Base-by-base conservation (phyloP, 1,284 basidiomycete species). In the Trichosporon sp. region DNA sequence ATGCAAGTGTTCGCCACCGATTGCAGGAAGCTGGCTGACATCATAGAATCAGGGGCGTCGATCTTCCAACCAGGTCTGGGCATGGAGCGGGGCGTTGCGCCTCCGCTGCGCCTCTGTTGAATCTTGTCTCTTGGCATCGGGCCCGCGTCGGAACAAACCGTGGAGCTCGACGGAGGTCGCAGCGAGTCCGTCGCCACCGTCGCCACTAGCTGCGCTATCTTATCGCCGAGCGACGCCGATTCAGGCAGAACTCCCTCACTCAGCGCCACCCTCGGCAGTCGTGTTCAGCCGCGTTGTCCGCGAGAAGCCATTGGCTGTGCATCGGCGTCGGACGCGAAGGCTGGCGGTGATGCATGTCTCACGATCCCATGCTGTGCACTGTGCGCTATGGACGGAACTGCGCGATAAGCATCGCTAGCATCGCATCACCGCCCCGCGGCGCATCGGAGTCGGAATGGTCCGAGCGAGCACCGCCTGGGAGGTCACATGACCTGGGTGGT, bases 41-140 rank as follows among this genome's bases (percentile, higher is more conserved):
- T 54, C 51, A 54, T 54, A 21, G 51, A 54, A 54, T 54, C 51
- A 54, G 51, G 51, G 51, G 51, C 51, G 51, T 54, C 51, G 51
- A 54, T 54, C 51, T 16, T 54, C 51, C 51, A 54, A 54, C 51
- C 21, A 1, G 51, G 51, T 19, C 51, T 54, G 51, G 51, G 51
- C 16, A 48, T 19, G 19, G 21, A 21, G 19, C 16, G 7, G 19
- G 51, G 19, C 19, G n/a, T 54, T 46, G 43, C 16, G 43, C 43
- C 14, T n/a, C 16, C 43, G 40, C 40, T 11, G 40, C 40, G 37
- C 37, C 37, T 10, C 37, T 38, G 37, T 38, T 10, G 7, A 38
- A 38, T 46, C 26, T 26, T 26, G 35, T 37, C 35, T 48, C 46
- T 54, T 54, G 51, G 51, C 51, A 19, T 21, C 51, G 51, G 51